Conservation (phyloP, 257 asterid genomes). For the Solanum sitiens region DNA sequence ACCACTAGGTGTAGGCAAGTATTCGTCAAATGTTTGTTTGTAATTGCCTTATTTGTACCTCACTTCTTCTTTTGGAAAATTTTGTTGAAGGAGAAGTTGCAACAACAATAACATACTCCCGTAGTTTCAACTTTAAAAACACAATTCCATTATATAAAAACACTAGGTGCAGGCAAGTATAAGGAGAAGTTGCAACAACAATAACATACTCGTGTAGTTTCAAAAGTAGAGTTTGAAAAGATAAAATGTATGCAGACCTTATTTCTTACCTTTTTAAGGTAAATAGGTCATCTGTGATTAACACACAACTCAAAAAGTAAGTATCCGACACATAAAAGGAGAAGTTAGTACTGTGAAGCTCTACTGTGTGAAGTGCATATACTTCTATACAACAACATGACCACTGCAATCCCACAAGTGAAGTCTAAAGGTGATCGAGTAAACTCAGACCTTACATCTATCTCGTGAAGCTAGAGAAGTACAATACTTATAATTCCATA, state of each 20-base stretch:
- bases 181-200: too few species aligned
- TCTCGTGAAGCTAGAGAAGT: neutral
- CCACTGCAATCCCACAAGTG: neutral
- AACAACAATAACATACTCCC: neutral
- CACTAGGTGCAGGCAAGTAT: too few species aligned
- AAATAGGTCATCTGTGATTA: rapidly evolving
- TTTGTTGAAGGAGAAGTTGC: neutral
- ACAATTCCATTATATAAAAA: too few species aligned
- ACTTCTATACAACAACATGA: neutral
- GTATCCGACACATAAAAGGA: neutral
- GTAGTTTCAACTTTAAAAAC: neutral
- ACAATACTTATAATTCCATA: neutral
- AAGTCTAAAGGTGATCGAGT: neutral
- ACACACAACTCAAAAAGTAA: neutral
- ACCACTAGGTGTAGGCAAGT: neutral
- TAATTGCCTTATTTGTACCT: neutral
- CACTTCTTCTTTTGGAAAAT: neutral
- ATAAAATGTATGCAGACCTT: neutral
- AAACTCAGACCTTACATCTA: neutral
- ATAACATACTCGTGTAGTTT: too few species aligned
- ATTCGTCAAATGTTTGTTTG: neutral
- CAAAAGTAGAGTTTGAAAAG: rapidly evolving
- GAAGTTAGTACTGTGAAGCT: neutral
- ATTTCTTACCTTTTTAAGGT: neutral
- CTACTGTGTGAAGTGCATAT: neutral